Evolutionary conservation across 352 stramenopile species (phyloP), one percentile per base, ranked within the genome.

Genomic region (Achlya hypogyna): DNA sequence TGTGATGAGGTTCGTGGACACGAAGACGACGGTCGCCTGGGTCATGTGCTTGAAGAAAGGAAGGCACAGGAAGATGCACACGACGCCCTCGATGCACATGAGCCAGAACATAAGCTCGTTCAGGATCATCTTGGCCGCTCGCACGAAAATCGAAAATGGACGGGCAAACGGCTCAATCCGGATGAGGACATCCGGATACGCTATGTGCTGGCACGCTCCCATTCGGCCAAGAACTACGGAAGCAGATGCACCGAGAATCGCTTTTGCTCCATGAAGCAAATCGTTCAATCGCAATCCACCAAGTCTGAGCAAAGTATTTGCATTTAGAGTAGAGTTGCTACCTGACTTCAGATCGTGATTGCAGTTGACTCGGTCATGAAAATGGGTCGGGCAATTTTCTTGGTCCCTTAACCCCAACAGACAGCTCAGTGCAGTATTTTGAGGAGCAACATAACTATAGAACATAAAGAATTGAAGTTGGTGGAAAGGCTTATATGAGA

Each of bases 1-100:
- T 43, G 72, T 75, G 49, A 78, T 71, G 31, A 91, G 12, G 5
- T 69, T 52, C 63, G 70, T 60, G 31, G 75, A 69, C 53, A 89
- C 45, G 51, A 93, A 92, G 5, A 78, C 74, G 62, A 92, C 78
- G 62, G 84, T 66, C 4, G 62, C 65, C 68, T 83, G 77, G 65
- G 78, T 79, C 38, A 86, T 20, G 35, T 62, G 69, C 74, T 90
- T 78, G 51, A 83, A 83, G 51, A 91, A 84, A 31, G 78, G 78
- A 34, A 86, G 67, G 32, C 71, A 78, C 59, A 86, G 74, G 34
- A 84, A 23, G 31, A 84, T 69, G 71, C 78, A 86, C 38, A 86
- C 62, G 35, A 74, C 54, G 58, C 31, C 78, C 68, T 86, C 78
- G 28, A 65, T 34, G 65, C 77, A 69, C 76, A 86, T 81, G 53